Evolutionary conservation across 2,329 filamentous ascomycete species (phyloP), one percentile per base, ranked within the genome.

Genomic region (Aspergillus sp.): DNA sequence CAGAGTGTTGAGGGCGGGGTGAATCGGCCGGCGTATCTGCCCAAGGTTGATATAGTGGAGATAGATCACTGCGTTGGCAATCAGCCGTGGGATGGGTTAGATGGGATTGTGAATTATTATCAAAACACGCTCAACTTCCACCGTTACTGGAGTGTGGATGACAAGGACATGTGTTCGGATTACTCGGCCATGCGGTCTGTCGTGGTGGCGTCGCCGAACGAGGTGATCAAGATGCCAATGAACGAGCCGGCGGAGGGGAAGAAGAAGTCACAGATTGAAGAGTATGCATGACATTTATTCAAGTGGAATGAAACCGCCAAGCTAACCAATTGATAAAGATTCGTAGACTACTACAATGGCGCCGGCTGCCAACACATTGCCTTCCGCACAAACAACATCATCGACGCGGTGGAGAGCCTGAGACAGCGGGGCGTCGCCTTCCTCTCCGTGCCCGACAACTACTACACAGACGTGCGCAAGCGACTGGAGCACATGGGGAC

Each of bases 21-120:
- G 19, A 59, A 63, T 30, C 49, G 56, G 12, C 54, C 59, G 33
- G n/a, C 4, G 13, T 7, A 8, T 26, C 71, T 86, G 4, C 88
- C 89, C 0, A 52, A 68, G 0, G 77, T 94, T n/a, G 66, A 74
- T 6, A 77, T 95, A 39, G 75, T 79, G 46, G 83, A 83, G 56
- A 88, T 95, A 68, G 90, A 95, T 69, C 90, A 95, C 76, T 95
- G 90, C 70, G 90, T 95, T 56, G 90, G 90, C 57, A 95, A 95
- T 75, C 90, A 95, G 73, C 83, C 87, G 66, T 95, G 90, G 90
- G 77, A 87, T 65, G 82, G 88, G 59, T 89, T 95, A 70, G 76
- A 82, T 42, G 64, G 67, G 6, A 71, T 71, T 19, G 81, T 79
- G 51, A 71, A 73, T 41, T 82, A 78, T 68, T 72, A 61, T 39